Evolutionary conservation across 2,329 filamentous ascomycete genomes (phyloP), one percentile per base, ranked within the genome.

Genomic region (Paecilomyces sp.): DNA sequence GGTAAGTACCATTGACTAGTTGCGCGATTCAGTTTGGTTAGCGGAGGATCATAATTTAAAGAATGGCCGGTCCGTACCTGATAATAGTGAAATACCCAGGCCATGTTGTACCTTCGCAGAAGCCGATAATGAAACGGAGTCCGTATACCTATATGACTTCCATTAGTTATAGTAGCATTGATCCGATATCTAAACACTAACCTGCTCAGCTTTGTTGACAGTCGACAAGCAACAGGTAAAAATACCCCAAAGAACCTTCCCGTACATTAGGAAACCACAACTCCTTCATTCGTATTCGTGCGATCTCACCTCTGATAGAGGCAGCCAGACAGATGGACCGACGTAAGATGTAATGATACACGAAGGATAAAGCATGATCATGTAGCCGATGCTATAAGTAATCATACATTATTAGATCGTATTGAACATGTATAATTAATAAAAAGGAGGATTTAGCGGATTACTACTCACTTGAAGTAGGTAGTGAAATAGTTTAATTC

Each of bases 401-500:
- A 1, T 41, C 12, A 12, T 13, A 41, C 4, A 41, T 41, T 41
- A 41, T 15, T n/a, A 41, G 5, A 5, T 41, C 34, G 34, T 41
- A 41, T 13, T 13, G 13, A 41, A 3, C n/a, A 28, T 6, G 25
- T 28, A 1, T 28, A 28, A 28, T 1, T 28, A 28, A 6, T 28
- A 6, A 3, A 28, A 28, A 28, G 25, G 1, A 28, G 2, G 25
- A 2, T 13, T 41, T 15, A 2, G 12, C 15, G 12, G 15, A 13
- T 13, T n/a, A 6, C 1, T 15, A 13, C 34, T 41, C n/a, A 41
- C 34, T 41, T 41, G 34, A 41, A 41, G 12, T 41, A 41, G 11
- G 34, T 41, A 5, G 34, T 41, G 34, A 41, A 41, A n/a, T 41
- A 78, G 34, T 83, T 83, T 55, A 83, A 70, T 59, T 85, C 73